Conservation (phyloP, 73 alveolate species). For the Uronychia setigera region DNA sequence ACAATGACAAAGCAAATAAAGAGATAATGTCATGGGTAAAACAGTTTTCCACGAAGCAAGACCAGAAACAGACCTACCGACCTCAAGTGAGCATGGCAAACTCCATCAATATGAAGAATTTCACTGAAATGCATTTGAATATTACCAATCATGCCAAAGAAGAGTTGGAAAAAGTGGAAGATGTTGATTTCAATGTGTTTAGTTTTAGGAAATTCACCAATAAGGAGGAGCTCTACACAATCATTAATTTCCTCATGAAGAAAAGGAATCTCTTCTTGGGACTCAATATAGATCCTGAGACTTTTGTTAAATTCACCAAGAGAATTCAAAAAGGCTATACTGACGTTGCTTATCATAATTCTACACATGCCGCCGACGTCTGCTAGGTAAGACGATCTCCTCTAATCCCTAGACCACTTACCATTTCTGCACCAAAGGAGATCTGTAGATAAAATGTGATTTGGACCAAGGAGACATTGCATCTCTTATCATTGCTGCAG, state of each 20-base stretch:
- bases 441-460: conserved; percentile 45
- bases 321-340: conserved; percentile 46
- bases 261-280: conserved; percentile 18
- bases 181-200: conserved; percentile 44
- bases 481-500: conserved; percentile 54
- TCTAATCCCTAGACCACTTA: conserved; percentile 33
- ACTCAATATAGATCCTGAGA: conserved; percentile 20
- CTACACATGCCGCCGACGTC: conserved; percentile 78
- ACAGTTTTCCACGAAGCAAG: neutral
- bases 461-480: conserved; percentile 65
- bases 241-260: conserved; percentile 14
- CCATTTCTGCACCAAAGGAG: conserved; percentile 48
- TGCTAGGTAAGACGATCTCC: neutral
- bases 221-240: conserved; percentile 32
- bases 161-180: conserved; percentile 1
- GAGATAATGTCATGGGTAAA: neutral
- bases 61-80: neutral
- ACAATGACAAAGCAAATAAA: conserved; percentile 7
- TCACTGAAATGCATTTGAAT: neutral
- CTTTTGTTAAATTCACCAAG: conserved; percentile 40
- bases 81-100: neutral
- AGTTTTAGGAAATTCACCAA: conserved; percentile 18
- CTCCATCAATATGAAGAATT: neutral
- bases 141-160: neutral
- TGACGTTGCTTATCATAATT: conserved; percentile 64